Conservation (phyloP, 164 flowering plant genomes). For the Piper longum region DNA sequence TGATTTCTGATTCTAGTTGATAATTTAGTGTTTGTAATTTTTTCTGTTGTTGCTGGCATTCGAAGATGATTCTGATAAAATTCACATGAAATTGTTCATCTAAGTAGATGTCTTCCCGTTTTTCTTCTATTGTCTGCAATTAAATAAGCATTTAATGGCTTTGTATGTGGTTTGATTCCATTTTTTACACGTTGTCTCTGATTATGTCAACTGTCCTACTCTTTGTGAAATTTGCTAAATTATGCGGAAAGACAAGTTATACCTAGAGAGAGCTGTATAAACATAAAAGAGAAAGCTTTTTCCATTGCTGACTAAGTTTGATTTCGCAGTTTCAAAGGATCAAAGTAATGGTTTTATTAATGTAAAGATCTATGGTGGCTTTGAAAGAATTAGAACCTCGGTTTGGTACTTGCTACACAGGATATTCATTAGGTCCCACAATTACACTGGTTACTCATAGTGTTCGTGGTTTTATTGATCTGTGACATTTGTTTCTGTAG, state of each 20-base stretch:
- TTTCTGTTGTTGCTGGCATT: too few species aligned
- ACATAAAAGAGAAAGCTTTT: not conserved
- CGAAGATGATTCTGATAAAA: not conserved
- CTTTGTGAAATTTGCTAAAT: not conserved
- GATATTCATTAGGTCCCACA: constrained; percentile 2
- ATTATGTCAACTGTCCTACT: not conserved
- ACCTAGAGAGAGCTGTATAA: not conserved
- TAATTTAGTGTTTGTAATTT: too few species aligned
- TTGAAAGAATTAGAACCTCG: constrained; percentile 76
- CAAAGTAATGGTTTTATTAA: constrained; percentile 76
- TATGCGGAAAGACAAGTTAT: too few species aligned
- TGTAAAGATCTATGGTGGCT: constrained; percentile 87
- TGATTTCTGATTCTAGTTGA: too few species aligned
- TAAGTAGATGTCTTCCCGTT: too few species aligned
- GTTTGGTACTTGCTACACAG: constrained; percentile 26
- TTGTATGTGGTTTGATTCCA: not conserved
- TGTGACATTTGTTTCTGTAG: constrained; percentile 85
- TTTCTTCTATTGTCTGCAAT: not conserved
- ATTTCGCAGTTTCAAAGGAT: constrained; percentile 44
- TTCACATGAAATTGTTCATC: not conserved
- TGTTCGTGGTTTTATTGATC: constrained; percentile 55
- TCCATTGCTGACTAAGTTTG: not conserved
- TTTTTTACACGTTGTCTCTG: not conserved
- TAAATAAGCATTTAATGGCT: not conserved
- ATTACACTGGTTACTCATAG: constrained; percentile 21